Percentiles rank a stretch among this genome's conserved stretches.
Evolutionary conservation across 2,329 filamentous ascomycete genomes (phyloP).

Genomic region (Polytolypa hystricis): DNA sequence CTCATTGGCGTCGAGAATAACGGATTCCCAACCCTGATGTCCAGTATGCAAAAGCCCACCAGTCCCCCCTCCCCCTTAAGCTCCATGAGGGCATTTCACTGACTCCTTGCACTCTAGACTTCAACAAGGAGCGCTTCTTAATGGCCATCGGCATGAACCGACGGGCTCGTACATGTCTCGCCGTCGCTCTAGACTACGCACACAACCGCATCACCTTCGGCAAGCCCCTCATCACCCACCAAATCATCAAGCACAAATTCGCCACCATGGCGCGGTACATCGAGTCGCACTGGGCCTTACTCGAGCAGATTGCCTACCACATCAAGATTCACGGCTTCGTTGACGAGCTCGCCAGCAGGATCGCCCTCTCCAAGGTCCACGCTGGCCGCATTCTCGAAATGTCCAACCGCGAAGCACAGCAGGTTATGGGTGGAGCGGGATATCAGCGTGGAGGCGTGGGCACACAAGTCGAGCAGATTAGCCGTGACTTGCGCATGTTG

Average conservation of each 20-base stretch:
- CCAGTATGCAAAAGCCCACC: too few relatives aligned
- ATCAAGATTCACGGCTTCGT: slow-evolving; percentile 3
- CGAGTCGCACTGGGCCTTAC: slow-evolving; percentile 2
- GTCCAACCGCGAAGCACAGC: too few relatives aligned
- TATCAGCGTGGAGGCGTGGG: slow-evolving; percentile 9
- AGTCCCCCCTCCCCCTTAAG: too few relatives aligned
- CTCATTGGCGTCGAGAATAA: slow-evolving; percentile 74
- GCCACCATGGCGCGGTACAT: slow-evolving; percentile 2
- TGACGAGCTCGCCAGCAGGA: too few relatives aligned
- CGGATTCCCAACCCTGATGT: slow-evolving; percentile 72
- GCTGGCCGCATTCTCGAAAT: too few relatives aligned
- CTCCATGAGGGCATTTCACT: too few relatives aligned
- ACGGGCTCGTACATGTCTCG: slow-evolving; percentile 56
- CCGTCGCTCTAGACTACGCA: slow-evolving; percentile 80
- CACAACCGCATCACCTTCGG: slow-evolving; percentile 78
- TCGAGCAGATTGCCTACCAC: slow-evolving; percentile 4
- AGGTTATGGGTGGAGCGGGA: slow-evolving; percentile 6
- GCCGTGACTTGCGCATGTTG: slow-evolving; percentile 6
- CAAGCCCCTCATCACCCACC: slow-evolving; percentile 72
- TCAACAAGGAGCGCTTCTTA: slow-evolving; percentile 77
- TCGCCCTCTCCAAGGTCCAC: too few relatives aligned
- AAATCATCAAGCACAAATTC: slow-evolving; percentile 47
- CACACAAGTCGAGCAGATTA: slow-evolving; percentile 9
- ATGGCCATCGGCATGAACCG: slow-evolving; percentile 59
- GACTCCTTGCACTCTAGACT: too few relatives aligned